Percentiles rank a stretch among this genome's conserved stretches.
Conservation (phyloP, 2,329 filamentous ascomycete genomes). For the Scedosporium minutisporum region DNA sequence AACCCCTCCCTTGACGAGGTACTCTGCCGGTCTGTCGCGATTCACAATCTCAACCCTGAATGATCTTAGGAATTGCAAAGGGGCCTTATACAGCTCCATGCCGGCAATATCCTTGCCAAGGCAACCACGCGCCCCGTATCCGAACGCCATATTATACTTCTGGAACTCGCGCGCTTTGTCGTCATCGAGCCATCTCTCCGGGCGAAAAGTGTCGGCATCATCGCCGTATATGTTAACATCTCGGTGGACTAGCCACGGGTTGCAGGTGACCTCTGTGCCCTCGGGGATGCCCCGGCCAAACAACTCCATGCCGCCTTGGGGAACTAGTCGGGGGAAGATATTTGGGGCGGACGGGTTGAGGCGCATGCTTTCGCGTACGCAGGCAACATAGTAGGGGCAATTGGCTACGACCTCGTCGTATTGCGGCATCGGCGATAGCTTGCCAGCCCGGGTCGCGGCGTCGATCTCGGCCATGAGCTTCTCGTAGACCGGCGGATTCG, state of each 20-base stretch:
- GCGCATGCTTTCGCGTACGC: conserved; percentile 39
- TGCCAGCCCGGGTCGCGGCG: conserved; percentile 17
- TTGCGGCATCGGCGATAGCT: conserved; percentile 24
- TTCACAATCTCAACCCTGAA: conserved; percentile 23
- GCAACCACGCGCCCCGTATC: conserved; percentile 37
- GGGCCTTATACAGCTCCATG: conserved; percentile 42
- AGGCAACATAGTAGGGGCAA: conserved; percentile 38
- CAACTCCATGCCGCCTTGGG: conserved; percentile 20
- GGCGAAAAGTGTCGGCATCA: conserved; percentile 35
- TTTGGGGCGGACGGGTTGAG: conserved; percentile 40
- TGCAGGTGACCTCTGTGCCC: conserved; percentile 32
- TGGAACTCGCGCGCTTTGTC: conserved; percentile 29
- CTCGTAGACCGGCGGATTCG: conserved; percentile 33
- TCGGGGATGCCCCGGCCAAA: conserved; percentile 22
- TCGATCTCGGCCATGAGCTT: conserved; percentile 41
- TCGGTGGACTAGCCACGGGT: conserved; percentile 37
- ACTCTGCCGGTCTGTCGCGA: conserved; percentile 20
- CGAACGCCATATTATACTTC: conserved; percentile 40
- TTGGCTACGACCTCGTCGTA: conserved; percentile 30
- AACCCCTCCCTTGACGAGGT: conserved; percentile 30
- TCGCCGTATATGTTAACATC: conserved; percentile 28
- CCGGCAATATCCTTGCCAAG: conserved; percentile 39
- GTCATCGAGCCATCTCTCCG: conserved; percentile 37
- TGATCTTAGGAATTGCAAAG: conserved; percentile 29
- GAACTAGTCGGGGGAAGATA: conserved; percentile 36